Evolutionary conservation across 2,329 filamentous ascomycete species (phyloP), one percentile per base, ranked within the genome.

Genomic region (Aureobasidium sp.): DNA sequence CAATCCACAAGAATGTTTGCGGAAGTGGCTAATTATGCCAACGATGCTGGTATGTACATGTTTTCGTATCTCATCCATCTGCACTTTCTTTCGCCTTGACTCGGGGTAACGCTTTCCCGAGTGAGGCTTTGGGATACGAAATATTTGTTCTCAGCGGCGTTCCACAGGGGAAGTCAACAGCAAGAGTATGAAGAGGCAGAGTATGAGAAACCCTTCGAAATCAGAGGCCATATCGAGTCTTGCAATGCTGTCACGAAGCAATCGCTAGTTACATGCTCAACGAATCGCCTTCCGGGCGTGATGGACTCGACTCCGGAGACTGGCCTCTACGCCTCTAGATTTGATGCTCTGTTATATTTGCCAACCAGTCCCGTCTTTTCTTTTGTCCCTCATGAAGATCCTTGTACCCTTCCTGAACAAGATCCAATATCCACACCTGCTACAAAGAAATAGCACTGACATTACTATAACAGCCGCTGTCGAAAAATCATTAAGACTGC

Each of bases 401-500:
- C 21, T 21, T 21, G 21, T 21, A 21, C 21, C 21, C 21, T 21
- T 21, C 21, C 21, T 21, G 21, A 21, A 21, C 21, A 21, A 21
- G 21, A 21, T 21, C 21, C 21, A 21, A 37, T 4, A 1, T 3
- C 34, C 13, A 13, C 34, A 37, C 13, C 13, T 14, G 32, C 32
- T 37, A 11, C 6, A 37, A n/a, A 51, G 13, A 16, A 30, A 39
- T 14, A 13, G 6, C 5, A 54, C 36, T 49, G 29, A 49, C 47
- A 30, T 4, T 14, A 37, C 11, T 14, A 14, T 5, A 34, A 36
- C 66, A 85, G 84, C 78, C 67, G 85, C 84, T 5, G 76, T 87
- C 1, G 85, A 88, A 71, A 82, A 85, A 62, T 76, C 79, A 59
- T 76, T 88, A 65, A 82, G 85, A 49, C 74, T 85, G 61, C 66